These are phyloP conservation scores for Sphaerulina populicola DNA, from an alignment of 2,329 filamentous ascomycete genomes.

Conservation along the genomic window DNA sequence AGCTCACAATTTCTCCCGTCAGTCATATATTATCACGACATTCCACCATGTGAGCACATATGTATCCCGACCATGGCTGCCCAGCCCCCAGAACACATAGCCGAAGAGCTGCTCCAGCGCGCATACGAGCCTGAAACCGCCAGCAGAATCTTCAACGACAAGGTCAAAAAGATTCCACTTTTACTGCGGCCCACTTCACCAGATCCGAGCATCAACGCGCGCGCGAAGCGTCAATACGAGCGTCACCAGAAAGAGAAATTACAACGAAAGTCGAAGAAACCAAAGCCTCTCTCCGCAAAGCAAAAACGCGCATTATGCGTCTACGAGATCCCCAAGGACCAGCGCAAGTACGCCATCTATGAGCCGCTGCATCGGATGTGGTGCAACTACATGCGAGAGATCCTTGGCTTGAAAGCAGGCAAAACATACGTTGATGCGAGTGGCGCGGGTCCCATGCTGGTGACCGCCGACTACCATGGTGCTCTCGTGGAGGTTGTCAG, in stretches of 20 bases:
- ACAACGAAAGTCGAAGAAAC: slow-evolving; percentile 41
- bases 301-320: slow-evolving; percentile 66
- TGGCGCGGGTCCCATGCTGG: slow-evolving; percentile 63
- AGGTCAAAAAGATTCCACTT: slow-evolving; percentile 73
- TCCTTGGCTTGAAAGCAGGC: slow-evolving; percentile 51
- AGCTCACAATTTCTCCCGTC: no score
- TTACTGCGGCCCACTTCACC: slow-evolving; percentile 70
- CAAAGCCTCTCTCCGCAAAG: slow-evolving; percentile 65
- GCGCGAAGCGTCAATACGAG: slow-evolving; percentile 38
- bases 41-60: slow-evolving; percentile 5
- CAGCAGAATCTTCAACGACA: slow-evolving; percentile 66
- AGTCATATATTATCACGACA: neutral
- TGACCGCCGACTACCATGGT: slow-evolving; percentile 84
- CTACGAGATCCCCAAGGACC: slow-evolving; percentile 62
- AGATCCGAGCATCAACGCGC: slow-evolving; percentile 47
- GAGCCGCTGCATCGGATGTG: slow-evolving; percentile 69
- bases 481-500: slow-evolving; percentile 74
- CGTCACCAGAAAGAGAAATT: slow-evolving; percentile 30
- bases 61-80: slow-evolving; percentile 20
- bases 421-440: slow-evolving; percentile 47
- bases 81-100: slow-evolving; percentile 27
- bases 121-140: slow-evolving; percentile 70
- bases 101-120: slow-evolving; percentile 59
- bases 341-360: slow-evolving; percentile 67
- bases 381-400: slow-evolving; percentile 74